These are phyloP conservation scores for Colletotrichum musicola DNA, from an alignment of 2,329 filamentous ascomycete genomes.

Conservation along the genomic window DNA sequence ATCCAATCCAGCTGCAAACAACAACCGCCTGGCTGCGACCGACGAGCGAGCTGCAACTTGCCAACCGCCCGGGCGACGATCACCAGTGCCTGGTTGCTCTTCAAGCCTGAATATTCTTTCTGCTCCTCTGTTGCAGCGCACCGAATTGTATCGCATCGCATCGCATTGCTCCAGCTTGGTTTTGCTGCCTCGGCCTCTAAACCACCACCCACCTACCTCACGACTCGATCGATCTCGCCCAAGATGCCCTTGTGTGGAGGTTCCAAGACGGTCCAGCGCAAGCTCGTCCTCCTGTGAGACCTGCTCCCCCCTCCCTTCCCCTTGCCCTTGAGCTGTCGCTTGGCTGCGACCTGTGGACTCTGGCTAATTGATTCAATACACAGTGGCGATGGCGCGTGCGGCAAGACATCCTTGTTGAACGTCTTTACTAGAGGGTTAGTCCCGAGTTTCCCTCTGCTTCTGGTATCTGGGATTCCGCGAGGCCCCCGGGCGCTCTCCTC, in stretches of 20 bases:
- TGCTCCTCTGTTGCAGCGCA: not conserved
- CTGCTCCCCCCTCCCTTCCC: constrained; percentile 42
- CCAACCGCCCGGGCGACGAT: not conserved
- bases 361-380: constrained; percentile 26
- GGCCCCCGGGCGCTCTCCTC: no score
- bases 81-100: constrained; percentile 12
- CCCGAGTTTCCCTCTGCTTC: not conserved
- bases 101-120: constrained; percentile 4
- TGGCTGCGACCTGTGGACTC: constrained; percentile 22
- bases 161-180: constrained; percentile 5
- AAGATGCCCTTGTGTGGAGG: constrained; percentile 68
- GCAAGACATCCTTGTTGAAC: constrained; percentile 96
- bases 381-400: constrained; percentile 94
- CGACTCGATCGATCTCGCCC: constrained; percentile 2
- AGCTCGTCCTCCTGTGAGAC: constrained; percentile 91
- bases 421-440: constrained; percentile 97
- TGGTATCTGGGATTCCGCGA: no score
- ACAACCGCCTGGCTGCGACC: constrained; percentile 16
- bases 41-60: constrained; percentile 19
- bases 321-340: not conserved
- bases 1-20: constrained; percentile 14
- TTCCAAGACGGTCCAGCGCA: constrained; percentile 90
- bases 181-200: not conserved
- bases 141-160: not conserved
- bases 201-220: not conserved